Conservation (phyloP, 768 basidiomycete species). For the Amanita molliuscula region DNA sequence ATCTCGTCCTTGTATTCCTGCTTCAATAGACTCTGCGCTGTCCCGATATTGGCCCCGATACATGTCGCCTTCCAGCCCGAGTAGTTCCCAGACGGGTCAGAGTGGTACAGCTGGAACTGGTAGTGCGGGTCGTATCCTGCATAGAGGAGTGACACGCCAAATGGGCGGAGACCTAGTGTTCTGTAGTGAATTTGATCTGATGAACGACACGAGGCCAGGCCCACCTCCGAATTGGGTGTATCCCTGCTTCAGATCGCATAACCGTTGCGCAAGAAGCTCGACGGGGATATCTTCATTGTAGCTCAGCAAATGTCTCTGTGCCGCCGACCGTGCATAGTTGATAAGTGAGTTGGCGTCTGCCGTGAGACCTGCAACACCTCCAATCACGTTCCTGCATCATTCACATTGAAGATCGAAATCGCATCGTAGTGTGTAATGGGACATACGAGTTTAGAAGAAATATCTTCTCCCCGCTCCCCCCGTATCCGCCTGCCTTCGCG, state of each 20-base stretch:
- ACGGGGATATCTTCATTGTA: slow-evolving; percentile 99
- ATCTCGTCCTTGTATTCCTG: slow-evolving; percentile 99
- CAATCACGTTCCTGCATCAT: slow-evolving; percentile 74
- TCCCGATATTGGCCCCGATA: slow-evolving; percentile 97
- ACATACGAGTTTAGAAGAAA: slow-evolving; percentile 86
- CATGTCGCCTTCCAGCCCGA: slow-evolving; percentile 98
- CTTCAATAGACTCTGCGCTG: slow-evolving; percentile 89
- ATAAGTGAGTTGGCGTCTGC: slow-evolving; percentile 97
- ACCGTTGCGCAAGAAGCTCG: slow-evolving; percentile 83
- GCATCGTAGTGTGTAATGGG: background rate
- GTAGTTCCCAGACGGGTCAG: slow-evolving; percentile 97
- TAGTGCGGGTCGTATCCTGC: slow-evolving; percentile 96
- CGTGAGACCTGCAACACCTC: slow-evolving; percentile 91
- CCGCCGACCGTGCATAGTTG: slow-evolving; percentile 85
- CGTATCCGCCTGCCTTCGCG: slow-evolving; percentile 81
- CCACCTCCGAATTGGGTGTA: slow-evolving; percentile 92
- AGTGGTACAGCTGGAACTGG: slow-evolving; percentile 95
- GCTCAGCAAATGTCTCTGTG: slow-evolving; percentile 77
- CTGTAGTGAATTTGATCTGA: background rate
- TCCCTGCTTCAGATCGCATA: slow-evolving; percentile 97
- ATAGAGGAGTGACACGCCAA: slow-evolving; percentile 94
- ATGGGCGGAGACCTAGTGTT: slow-evolving; percentile 82
- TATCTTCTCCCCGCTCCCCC: slow-evolving; percentile 97
- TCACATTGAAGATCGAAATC: background rate
- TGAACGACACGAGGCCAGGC: background rate